phyloP scores from a whole-genome alignment of 441 rosid genomes.

The Macaranga tanarius region DNA sequence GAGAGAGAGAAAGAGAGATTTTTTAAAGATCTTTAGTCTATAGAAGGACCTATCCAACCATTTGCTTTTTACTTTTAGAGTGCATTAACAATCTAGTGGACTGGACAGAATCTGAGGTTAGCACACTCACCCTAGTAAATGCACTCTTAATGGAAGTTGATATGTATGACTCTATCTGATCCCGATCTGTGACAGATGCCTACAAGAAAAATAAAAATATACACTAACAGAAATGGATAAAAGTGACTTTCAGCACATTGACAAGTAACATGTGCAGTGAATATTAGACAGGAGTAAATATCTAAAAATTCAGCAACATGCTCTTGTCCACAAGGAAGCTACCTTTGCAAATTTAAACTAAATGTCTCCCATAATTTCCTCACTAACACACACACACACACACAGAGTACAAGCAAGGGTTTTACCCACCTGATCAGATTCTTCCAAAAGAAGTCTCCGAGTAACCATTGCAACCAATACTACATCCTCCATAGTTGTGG shows the following conservation, averaged over 20 bases:
- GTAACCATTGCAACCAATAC: constrained; percentile 82
- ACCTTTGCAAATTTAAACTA: too few relatives aligned
- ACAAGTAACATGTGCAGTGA: background rate
- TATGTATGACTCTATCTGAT: constrained; percentile 85
- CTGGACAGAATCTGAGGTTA: constrained; percentile 1
- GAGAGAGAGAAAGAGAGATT: background rate
- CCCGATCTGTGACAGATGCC: constrained; percentile 71
- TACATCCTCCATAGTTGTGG: constrained; percentile 69
- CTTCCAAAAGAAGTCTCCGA: constrained; percentile 89
- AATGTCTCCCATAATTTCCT: background rate
- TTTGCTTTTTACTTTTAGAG: background rate
- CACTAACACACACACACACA: background rate
- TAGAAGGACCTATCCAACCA: background rate
- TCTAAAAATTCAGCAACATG: background rate
- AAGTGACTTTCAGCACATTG: constrained; percentile 15
- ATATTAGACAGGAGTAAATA: background rate
- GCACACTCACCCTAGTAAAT: constrained; percentile 75
- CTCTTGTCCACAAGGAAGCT: background rate
- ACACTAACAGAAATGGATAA: background rate
- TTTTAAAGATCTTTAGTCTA: background rate
- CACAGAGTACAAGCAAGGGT: constrained; percentile 4
- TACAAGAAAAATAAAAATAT: constrained; percentile 38
- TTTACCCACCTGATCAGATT: constrained; percentile 72
- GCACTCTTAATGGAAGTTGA: constrained; percentile 79
- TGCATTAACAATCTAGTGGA: constrained; percentile 1